Evolutionary conservation across 345 rosid genomes (phyloP).

Genomic region (Trapa bicornis): DNA sequence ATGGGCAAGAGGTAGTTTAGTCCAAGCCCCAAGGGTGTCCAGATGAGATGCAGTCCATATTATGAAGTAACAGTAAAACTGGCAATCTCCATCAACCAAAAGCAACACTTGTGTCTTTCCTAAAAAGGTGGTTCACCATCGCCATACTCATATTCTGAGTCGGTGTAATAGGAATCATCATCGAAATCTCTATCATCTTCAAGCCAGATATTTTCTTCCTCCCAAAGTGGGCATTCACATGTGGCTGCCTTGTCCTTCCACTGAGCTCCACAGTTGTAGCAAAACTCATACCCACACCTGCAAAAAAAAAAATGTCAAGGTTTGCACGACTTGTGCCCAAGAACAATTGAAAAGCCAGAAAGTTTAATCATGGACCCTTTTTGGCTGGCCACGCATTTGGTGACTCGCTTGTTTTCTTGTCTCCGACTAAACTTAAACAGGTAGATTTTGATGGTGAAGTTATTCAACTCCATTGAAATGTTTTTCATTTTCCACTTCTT

Average conservation of each 20-base stretch:
- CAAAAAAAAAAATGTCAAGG: not conserved
- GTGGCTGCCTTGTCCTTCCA: conserved; percentile 46
- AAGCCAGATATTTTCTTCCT: conserved; percentile 24
- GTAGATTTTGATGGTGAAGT: not conserved
- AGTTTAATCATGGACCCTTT: not conserved
- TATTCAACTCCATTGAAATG: not conserved
- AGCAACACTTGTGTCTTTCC: too few species aligned
- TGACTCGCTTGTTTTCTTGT: not conserved
- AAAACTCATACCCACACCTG: conserved; percentile 54
- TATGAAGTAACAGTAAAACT: too few species aligned
- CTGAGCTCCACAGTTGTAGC: conserved; percentile 56
- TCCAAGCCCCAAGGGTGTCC: too few species aligned
- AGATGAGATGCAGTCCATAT: too few species aligned
- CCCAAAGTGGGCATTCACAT: conserved; percentile 54
- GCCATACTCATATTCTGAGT: not conserved
- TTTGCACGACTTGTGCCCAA: not conserved
- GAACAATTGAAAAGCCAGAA: not conserved
- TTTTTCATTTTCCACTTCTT: not conserved
- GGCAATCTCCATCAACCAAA: too few species aligned
- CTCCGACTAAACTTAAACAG: not conserved
- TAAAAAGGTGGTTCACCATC: not conserved
- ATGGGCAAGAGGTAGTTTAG: too few species aligned
- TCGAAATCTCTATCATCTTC: conserved; percentile 12
- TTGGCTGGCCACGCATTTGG: not conserved
- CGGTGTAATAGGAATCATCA: conserved; percentile 3